Evolutionary conservation across 2,329 filamentous ascomycete genomes (phyloP).

Genomic region (Alternaria ventricosa): DNA sequence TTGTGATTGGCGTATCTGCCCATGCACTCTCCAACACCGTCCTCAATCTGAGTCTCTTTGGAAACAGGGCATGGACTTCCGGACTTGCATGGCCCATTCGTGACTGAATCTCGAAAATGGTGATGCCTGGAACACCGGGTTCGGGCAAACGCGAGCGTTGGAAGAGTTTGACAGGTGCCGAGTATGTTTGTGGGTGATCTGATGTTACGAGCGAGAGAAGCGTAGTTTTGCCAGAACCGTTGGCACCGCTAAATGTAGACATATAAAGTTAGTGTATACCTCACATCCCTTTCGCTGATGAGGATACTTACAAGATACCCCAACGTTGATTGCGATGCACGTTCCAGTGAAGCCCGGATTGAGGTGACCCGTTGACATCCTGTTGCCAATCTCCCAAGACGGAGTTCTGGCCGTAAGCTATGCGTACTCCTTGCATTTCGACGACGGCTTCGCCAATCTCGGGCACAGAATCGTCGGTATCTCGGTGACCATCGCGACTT

Average conservation of each 20-base stretch:
- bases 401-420: constrained; percentile 78
- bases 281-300: neutral
- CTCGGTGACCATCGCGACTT: constrained; percentile 42
- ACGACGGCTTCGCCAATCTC: constrained; percentile 72
- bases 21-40: constrained; percentile 84
- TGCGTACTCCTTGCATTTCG: constrained; percentile 84
- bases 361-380: constrained; percentile 56
- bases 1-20: constrained; percentile 82
- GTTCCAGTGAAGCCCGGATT: constrained; percentile 78
- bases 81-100: constrained; percentile 93
- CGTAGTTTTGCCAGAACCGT: constrained; percentile 95
- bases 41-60: constrained; percentile 74
- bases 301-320: constrained; percentile 70
- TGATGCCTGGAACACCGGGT: constrained; percentile 74
- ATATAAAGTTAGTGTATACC: neutral
- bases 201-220: constrained; percentile 91
- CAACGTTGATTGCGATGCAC: constrained; percentile 84
- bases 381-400: constrained; percentile 84
- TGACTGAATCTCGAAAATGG: constrained; percentile 89
- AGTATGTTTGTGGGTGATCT: constrained; percentile 94
- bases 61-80: constrained; percentile 93
- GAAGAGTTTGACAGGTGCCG: constrained; percentile 85
- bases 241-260: constrained; percentile 66
- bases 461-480: constrained; percentile 22
- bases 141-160: constrained; percentile 80